Evolutionary conservation across 169 alveolate genomes (phyloP).

Genomic region (Theileria orientalis): DNA sequence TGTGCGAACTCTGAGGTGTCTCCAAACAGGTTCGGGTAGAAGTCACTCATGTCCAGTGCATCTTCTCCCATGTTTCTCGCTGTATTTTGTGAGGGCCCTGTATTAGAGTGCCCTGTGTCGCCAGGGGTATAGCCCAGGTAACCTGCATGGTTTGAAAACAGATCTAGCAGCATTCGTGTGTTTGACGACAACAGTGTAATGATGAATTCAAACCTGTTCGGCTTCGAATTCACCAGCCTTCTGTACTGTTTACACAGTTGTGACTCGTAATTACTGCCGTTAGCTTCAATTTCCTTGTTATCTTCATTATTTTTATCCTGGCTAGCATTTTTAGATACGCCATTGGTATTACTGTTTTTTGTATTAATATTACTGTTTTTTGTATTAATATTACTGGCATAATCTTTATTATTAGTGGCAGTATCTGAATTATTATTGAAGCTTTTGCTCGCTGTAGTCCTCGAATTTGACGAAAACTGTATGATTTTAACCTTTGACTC

Average conservation of each 20-base stretch:
- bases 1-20: conserved; percentile 77
- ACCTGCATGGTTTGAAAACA: conserved; percentile 18
- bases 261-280: too few relatives aligned
- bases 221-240: conserved; percentile 17
- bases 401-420: too few relatives aligned
- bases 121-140: too few relatives aligned
- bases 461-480: conserved; percentile 5
- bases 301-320: too few relatives aligned
- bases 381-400: too few relatives aligned
- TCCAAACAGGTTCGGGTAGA: conserved; percentile 80
- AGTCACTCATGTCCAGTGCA: conserved; percentile 53
- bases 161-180: conserved; percentile 48
- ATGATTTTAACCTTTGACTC: conserved; percentile 35
- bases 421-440: too few relatives aligned
- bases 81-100: conserved; percentile 34
- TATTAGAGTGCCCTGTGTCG: conserved; percentile 42
- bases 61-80: conserved; percentile 26
- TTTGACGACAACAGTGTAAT: conserved; percentile 44
- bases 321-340: too few relatives aligned
- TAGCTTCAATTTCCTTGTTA: too few relatives aligned
- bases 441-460: too few relatives aligned
- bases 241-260: conserved; percentile 45
- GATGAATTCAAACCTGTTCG: conserved; percentile 51
- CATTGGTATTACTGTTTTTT: too few relatives aligned
- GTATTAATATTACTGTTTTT: too few relatives aligned